These are phyloP conservation scores for Heritiera littoralis DNA, from an alignment of 345 rosid genomes.

Conservation along the genomic window DNA sequence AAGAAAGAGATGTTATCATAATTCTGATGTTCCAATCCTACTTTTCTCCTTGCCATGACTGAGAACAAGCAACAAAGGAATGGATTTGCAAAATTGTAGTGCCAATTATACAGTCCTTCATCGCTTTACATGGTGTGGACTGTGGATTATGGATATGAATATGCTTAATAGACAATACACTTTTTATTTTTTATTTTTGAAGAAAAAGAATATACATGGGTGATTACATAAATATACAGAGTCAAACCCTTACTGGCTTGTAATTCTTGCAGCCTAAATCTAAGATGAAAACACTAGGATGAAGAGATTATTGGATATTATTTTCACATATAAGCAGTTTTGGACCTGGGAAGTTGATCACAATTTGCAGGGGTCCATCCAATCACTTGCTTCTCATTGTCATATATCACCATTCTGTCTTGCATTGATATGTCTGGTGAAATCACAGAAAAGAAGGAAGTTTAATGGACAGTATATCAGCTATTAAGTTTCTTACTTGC, in stretches of 20 bases:
- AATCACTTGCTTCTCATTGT: constrained; percentile 73
- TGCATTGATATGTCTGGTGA: constrained; percentile 85
- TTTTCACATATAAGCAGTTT: not conserved
- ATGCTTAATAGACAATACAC: too few relatives aligned
- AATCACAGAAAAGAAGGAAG: not conserved
- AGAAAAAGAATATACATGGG: not conserved
- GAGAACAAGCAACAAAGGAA: not conserved
- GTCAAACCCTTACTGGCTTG: not conserved
- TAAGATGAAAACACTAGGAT: not conserved
- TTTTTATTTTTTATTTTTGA: too few relatives aligned
- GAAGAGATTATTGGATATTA: not conserved
- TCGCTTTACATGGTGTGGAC: not conserved
- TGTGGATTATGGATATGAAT: too few relatives aligned
- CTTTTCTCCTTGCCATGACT: not conserved
- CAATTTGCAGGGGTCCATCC: constrained; percentile 72
- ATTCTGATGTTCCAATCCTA: not conserved
- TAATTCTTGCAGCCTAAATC: not conserved
- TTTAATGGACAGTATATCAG: not conserved
- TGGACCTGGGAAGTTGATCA: constrained; percentile 45
- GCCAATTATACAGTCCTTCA: not conserved
- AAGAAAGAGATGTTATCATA: not conserved
- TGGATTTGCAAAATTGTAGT: not conserved
- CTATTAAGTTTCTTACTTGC: not conserved
- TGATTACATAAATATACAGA: not conserved
- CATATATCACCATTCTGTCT: constrained; percentile 75